Evolutionary conservation across 2,329 filamentous ascomycete species (phyloP).

Genomic region (Lomentospora prolificans): DNA sequence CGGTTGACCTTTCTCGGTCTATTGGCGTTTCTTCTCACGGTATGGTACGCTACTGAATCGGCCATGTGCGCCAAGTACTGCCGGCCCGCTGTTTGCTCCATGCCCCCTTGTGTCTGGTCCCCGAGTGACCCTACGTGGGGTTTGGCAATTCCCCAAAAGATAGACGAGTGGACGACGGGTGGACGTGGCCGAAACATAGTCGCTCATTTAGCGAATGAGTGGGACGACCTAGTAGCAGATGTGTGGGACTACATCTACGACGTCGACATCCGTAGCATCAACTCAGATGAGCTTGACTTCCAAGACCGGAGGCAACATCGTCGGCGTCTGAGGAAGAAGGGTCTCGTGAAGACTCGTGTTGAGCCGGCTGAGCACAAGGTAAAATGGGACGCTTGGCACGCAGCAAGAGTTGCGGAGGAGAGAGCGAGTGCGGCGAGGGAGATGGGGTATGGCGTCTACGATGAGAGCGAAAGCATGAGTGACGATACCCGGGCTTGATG

Average conservation of each 20-base stretch:
- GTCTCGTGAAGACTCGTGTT: conserved; percentile 26
- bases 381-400: conserved; percentile 35
- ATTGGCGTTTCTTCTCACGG: conserved; percentile 28
- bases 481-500: neutral
- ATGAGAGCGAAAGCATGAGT: conserved; percentile 18
- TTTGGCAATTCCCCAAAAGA: conserved; percentile 49
- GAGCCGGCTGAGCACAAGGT: conserved; percentile 30
- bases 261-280: conserved; percentile 32
- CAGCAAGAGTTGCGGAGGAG: conserved; percentile 29
- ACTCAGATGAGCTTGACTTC: conserved; percentile 33
- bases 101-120: conserved; percentile 41
- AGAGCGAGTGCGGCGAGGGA: conserved; percentile 27
- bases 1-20: conserved; percentile 39
- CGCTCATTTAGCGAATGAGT: conserved; percentile 29
- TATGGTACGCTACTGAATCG: conserved; percentile 48
- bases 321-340: conserved; percentile 40
- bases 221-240: conserved; percentile 38
- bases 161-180: conserved; percentile 51
- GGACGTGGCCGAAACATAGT: conserved; percentile 34
- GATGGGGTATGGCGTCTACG: conserved; percentile 27
- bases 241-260: conserved; percentile 34
- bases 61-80: conserved; percentile 44
- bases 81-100: conserved; percentile 39
- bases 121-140: conserved; percentile 50
- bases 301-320: conserved; percentile 37